Conservation (phyloP, 2,329 filamentous ascomycete species). For the Lecanicillium sp. region DNA sequence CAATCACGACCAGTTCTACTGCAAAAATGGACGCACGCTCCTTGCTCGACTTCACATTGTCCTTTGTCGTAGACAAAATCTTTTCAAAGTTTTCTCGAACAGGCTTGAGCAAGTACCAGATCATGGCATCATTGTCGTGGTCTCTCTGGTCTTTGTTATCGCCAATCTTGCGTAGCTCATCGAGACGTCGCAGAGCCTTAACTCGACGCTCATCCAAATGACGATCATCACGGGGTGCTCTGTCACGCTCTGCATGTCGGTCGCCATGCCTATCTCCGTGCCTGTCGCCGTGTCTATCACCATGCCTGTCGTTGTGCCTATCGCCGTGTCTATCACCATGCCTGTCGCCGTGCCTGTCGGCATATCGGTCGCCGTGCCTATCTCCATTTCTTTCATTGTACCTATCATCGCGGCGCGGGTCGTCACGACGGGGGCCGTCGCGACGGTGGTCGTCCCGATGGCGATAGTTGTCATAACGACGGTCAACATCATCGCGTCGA, state of each 20-base stretch:
- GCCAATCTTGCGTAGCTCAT: constrained; percentile 35
- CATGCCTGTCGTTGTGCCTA: constrained; percentile 4
- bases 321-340: constrained; percentile 15
- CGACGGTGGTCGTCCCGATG: constrained; percentile 23
- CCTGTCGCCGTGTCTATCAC: constrained; percentile 8
- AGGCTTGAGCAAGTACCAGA: constrained; percentile 45
- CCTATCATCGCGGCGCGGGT: constrained; percentile 12
- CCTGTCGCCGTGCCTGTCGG: constrained; percentile 8
- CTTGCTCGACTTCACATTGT: constrained; percentile 53
- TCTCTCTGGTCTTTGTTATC: constrained; percentile 42
- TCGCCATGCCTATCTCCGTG: constrained; percentile 8
- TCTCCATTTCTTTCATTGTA: constrained; percentile 10
- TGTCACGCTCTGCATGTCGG: constrained; percentile 13
- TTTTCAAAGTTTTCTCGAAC: constrained; percentile 51
- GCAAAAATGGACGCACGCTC: constrained; percentile 54
- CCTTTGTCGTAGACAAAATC: constrained; percentile 53
- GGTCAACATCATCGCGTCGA: constrained; percentile 14
- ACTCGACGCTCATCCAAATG: constrained; percentile 31
- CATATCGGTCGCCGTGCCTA: constrained; percentile 11
- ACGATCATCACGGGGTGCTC: constrained; percentile 17
- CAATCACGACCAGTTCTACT: constrained; percentile 51
- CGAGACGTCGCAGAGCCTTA: constrained; percentile 30
- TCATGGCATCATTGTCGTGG: constrained; percentile 36
- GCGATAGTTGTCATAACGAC: constrained; percentile 16
- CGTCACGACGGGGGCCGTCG: constrained; percentile 12